Evolutionary conservation across 2,329 filamentous ascomycete species (phyloP), one percentile per base, ranked within the genome.

Genomic region (Blastomyces silverae): DNA sequence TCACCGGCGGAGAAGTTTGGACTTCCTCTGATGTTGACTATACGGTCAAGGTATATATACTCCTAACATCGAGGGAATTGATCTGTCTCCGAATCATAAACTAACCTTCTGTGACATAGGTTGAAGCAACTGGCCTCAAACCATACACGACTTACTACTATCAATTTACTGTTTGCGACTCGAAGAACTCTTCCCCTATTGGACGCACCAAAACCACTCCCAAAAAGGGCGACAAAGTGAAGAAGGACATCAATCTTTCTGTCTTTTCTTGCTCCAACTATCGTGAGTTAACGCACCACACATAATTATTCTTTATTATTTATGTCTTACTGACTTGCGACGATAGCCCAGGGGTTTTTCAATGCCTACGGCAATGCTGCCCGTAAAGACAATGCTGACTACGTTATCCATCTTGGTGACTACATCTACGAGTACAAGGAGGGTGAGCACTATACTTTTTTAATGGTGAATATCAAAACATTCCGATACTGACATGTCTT

Each of bases 11-110:
- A 3, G 82, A 77, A 48, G 87, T 82, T 0, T 90, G 86, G 71
- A 91, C 89, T 0, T 89, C 83, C 42, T 88, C 84, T 1, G 89
- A 91, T 71, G 84, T 91, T 58, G 89, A 91, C 72, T 91, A 87
- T 72, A 91, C 88, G 0, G 79, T 90, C 66, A 90, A 90, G 80
- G 85, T 85, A 72, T 58, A 22, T 39, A 56, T 57, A 59, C 64
- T 17, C 67, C 67, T 22, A 73, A 64, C 66, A 37, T 20, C 17
- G 11, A 53, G 28, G 11, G 2, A 64, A 39, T 34, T 64, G 4
- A 1, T 62, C 42, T 42, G 17, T 17, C 34, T 7, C 17, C 13
- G 17, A 58, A 17, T 34, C n/a, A 25, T 28, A 53, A 22, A 31
- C 50, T 46, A 34, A 58, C 31, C 15, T 42, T 5, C 6, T 17